Conservation (phyloP, 257 asterid genomes). For the Lithospermum erythrorhizon region DNA sequence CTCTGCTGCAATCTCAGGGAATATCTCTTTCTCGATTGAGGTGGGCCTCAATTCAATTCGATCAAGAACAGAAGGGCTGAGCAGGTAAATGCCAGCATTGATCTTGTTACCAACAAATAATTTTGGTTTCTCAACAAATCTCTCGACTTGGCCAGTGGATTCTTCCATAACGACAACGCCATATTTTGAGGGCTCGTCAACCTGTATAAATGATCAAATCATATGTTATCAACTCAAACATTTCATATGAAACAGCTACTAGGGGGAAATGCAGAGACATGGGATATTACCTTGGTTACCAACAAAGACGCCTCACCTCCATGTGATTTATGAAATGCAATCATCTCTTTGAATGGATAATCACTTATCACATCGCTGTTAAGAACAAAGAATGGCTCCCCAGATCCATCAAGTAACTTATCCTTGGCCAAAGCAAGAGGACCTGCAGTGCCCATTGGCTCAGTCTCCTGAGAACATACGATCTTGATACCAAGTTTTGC, state of each 20-base stretch:
- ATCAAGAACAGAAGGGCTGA: slow-evolving; percentile 73
- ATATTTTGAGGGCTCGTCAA: slow-evolving; percentile 86
- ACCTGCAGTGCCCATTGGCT: slow-evolving; percentile 95
- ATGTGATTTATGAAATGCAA: slow-evolving; percentile 66
- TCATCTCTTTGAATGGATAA: slow-evolving; percentile 64
- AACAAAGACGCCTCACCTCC: slow-evolving; percentile 88
- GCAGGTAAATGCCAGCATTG: slow-evolving; percentile 80
- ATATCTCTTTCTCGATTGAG: slow-evolving; percentile 74
- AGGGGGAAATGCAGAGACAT: slow-evolving; percentile 14
- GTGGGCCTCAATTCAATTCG: slow-evolving; percentile 61
- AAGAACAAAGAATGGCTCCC: slow-evolving; percentile 74
- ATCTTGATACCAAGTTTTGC: slow-evolving; percentile 67
- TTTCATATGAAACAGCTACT: not conserved
- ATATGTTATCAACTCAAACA: not conserved
- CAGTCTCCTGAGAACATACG: slow-evolving; percentile 76
- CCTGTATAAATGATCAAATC: slow-evolving; percentile 32
- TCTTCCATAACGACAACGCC: slow-evolving; percentile 84
- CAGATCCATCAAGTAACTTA: slow-evolving; percentile 48
- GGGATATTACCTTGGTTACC: slow-evolving; percentile 57
- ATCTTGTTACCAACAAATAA: slow-evolving; percentile 80
- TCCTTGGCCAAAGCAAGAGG: slow-evolving; percentile 88
- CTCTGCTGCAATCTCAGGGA: slow-evolving; percentile 51
- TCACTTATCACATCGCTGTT: slow-evolving; percentile 81
- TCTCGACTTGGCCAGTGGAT: slow-evolving; percentile 66
- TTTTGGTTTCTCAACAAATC: slow-evolving; percentile 93